Evolutionary conservation across 2,329 filamentous ascomycete genomes (phyloP).

Genomic region (Leptographium galeiforme): DNA sequence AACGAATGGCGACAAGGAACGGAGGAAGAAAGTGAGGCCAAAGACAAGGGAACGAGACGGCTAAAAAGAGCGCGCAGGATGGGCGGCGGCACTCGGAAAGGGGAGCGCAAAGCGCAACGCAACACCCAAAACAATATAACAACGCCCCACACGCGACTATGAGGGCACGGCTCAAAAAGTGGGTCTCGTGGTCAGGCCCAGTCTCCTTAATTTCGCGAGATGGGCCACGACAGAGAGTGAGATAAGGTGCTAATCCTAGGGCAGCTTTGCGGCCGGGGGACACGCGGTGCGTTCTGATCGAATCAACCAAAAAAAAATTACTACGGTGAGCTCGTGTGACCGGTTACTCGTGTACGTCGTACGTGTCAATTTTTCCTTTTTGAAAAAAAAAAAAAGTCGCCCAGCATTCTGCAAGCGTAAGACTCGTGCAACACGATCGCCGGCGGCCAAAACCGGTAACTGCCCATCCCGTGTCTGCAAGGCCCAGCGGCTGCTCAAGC

Average conservation of each 20-base stretch:
- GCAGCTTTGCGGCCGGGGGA: not conserved
- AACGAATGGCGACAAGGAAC: not conserved
- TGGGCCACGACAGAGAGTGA: not conserved
- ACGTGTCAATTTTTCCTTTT: too few species aligned
- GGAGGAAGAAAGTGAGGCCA: not conserved
- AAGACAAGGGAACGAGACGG: not conserved
- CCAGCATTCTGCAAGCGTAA: too few species aligned
- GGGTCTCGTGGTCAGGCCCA: not conserved
- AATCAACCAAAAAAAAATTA: too few species aligned
- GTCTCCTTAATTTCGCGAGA: conserved; percentile 6
- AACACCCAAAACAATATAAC: not conserved
- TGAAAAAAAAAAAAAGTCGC: too few species aligned
- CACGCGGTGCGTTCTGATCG: not conserved
- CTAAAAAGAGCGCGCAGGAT: not conserved
- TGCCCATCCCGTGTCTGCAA: not conserved
- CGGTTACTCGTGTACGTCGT: too few species aligned
- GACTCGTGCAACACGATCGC: too few species aligned
- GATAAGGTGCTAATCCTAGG: too few species aligned
- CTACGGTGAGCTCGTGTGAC: too few species aligned
- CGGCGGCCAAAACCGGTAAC: not conserved
- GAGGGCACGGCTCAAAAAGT: not conserved
- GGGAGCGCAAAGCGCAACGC: not conserved
- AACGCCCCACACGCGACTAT: not conserved
- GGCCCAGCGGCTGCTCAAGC: not conserved
- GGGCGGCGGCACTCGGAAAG: not conserved